Conservation (phyloP, 2,329 filamentous ascomycete genomes). For the Botrytis porri region DNA sequence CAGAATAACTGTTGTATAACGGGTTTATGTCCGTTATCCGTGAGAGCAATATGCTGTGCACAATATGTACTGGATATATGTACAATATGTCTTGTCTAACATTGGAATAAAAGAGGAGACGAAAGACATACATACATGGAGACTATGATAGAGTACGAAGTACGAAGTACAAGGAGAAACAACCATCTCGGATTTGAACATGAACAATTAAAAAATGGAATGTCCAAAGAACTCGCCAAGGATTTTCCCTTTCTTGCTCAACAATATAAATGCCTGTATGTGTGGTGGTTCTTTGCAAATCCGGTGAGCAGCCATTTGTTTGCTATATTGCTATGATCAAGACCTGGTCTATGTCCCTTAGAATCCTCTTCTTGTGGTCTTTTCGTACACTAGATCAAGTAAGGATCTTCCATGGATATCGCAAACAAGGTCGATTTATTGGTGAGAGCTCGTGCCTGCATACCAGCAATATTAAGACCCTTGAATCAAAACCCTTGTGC, state of each 20-base stretch:
- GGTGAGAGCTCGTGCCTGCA: neutral
- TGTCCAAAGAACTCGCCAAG: neutral
- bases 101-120: neutral
- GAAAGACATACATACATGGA: neutral
- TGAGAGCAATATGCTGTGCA: neutral
- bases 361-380: neutral
- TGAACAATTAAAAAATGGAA: neutral
- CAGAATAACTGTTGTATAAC: slow-evolving; percentile 5
- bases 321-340: slow-evolving; percentile 13
- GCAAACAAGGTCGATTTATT: slow-evolving; percentile 14
- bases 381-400: neutral
- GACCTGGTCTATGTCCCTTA: neutral
- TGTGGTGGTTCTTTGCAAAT: neutral
- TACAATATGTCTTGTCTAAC: neutral
- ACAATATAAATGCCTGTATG: slow-evolving; percentile 8
- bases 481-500: slow-evolving; percentile 7
- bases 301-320: slow-evolving; percentile 1
- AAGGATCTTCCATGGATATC: slow-evolving; percentile 15
- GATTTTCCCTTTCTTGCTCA: neutral
- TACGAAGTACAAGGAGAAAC: neutral
- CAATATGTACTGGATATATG: neutral
- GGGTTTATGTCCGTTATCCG: slow-evolving; percentile 13
- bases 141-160: no score
- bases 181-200: neutral
- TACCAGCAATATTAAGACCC: neutral